These are phyloP conservation scores for Cyberlindnera nakhonratchasimensis DNA, from an alignment of 805 yeast species.

Conservation along the genomic window DNA sequence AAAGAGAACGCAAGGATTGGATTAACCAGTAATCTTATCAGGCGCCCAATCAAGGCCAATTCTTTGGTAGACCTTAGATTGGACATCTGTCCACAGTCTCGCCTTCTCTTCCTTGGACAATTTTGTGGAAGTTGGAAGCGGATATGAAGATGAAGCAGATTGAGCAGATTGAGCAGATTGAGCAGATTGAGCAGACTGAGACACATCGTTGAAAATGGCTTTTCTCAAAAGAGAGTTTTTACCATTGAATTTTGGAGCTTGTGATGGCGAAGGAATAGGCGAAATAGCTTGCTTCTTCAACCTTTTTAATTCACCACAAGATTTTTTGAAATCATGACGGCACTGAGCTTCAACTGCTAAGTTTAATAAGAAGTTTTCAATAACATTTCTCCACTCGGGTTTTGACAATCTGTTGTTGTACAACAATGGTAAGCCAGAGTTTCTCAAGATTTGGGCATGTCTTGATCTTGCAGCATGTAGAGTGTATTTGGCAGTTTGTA, in stretches of 20 bases:
- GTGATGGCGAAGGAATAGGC: neutral
- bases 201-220: conserved; percentile 31
- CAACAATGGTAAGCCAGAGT: conserved; percentile 17
- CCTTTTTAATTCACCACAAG: conserved; percentile 45
- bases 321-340: conserved; percentile 55
- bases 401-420: conserved; percentile 35
- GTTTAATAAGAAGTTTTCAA: conserved; percentile 64
- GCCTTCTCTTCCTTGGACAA: conserved; percentile 56
- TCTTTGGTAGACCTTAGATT: conserved; percentile 52
- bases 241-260: conserved; percentile 5
- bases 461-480: conserved; percentile 53
- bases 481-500: conserved; percentile 60
- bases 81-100: conserved; percentile 61
- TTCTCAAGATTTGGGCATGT: conserved; percentile 37
- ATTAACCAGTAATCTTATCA: conserved; percentile 31
- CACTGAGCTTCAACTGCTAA: conserved; percentile 71
- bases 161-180: neutral
- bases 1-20: neutral
- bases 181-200: neutral
- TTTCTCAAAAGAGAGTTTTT: conserved; percentile 29
- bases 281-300: conserved; percentile 30
- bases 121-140: conserved; percentile 6
- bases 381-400: conserved; percentile 70
- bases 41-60: conserved; percentile 61
- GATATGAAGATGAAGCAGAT: conserved; percentile 4